Percentiles rank a stretch among this genome's conserved stretches.
phyloP scores from a whole-genome alignment of 768 basidiomycete genomes.

The Suillus discolor region DNA sequence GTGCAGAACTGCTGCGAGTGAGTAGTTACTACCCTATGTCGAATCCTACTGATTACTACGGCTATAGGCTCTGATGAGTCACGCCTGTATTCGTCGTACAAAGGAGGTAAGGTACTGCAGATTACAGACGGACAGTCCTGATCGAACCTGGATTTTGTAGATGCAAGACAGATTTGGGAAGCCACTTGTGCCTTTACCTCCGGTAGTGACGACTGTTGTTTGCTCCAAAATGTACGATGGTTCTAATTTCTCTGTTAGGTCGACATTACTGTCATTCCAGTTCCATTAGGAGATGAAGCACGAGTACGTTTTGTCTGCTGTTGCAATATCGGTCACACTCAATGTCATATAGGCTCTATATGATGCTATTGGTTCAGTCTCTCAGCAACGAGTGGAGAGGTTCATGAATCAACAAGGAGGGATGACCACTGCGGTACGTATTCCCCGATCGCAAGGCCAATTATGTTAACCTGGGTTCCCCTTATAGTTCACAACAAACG shows the following conservation, averaged over 20 bases:
- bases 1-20: slow-evolving; percentile 73
- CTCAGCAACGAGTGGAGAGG: slow-evolving; percentile 61
- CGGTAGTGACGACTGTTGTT: slow-evolving; percentile 38
- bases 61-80: slow-evolving; percentile 70
- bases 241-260: slow-evolving; percentile 47
- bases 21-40: slow-evolving; percentile 16
- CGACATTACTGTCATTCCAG: slow-evolving; percentile 74
- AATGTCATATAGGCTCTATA: slow-evolving; percentile 53
- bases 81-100: slow-evolving; percentile 78
- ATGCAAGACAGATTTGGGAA: slow-evolving; percentile 86
- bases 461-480: slow-evolving; percentile 11
- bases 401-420: slow-evolving; percentile 46
- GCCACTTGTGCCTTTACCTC: slow-evolving; percentile 73
- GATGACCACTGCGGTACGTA: slow-evolving; percentile 44
- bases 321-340: slow-evolving; percentile 4
- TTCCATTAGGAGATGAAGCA: slow-evolving; percentile 63
- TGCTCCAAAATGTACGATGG: neutral
- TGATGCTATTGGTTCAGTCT: slow-evolving; percentile 65
- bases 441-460: neutral
- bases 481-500: slow-evolving; percentile 62
- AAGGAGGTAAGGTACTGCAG: slow-evolving; percentile 60
- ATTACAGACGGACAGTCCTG: neutral
- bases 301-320: slow-evolving; percentile 45
- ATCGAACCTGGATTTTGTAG: slow-evolving; percentile 37
- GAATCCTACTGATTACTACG: slow-evolving; percentile 13